Evolutionary conservation across 1,139 yeast species (phyloP).

Genomic region (Debaryomycetaceae sp.): DNA sequence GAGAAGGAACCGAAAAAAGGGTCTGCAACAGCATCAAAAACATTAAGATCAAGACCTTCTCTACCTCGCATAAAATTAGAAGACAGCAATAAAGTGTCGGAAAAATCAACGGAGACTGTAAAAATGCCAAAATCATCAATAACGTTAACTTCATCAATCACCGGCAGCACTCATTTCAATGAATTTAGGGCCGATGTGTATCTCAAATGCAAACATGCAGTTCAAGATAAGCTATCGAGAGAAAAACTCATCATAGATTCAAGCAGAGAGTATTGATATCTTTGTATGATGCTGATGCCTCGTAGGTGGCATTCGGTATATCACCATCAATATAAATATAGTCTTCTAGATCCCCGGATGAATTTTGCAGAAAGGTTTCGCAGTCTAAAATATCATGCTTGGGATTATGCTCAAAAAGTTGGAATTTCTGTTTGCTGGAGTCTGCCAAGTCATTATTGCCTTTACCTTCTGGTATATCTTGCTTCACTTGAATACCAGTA

Average conservation of each 20-base stretch:
- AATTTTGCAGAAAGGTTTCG: not conserved
- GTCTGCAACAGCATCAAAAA: no score
- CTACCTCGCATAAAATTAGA: no score
- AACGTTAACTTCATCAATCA: not conserved
- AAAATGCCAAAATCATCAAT: not conserved
- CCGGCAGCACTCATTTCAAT: no score
- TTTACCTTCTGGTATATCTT: not conserved
- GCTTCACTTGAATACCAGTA: not conserved
- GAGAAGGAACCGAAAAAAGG: no score
- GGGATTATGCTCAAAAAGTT: not conserved
- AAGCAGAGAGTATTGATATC: conserved; percentile 2
- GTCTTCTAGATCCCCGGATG: not conserved
- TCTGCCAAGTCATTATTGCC: not conserved
- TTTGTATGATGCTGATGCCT: not conserved
- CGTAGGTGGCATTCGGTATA: conserved; percentile 4
- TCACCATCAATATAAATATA: conserved; percentile 7
- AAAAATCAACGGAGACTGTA: no score
- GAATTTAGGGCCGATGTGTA: conserved; percentile 15
- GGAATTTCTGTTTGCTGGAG: not conserved
- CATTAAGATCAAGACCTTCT: no score
- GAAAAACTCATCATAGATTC: conserved; percentile 13
- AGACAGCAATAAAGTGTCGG: no score
- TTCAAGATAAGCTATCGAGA: conserved; percentile 18
- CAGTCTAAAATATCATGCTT: not conserved
- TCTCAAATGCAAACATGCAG: conserved; percentile 28